Evolutionary conservation across 164 flowering plant species (phyloP).

Genomic region (Macadamia tetraphylla): DNA sequence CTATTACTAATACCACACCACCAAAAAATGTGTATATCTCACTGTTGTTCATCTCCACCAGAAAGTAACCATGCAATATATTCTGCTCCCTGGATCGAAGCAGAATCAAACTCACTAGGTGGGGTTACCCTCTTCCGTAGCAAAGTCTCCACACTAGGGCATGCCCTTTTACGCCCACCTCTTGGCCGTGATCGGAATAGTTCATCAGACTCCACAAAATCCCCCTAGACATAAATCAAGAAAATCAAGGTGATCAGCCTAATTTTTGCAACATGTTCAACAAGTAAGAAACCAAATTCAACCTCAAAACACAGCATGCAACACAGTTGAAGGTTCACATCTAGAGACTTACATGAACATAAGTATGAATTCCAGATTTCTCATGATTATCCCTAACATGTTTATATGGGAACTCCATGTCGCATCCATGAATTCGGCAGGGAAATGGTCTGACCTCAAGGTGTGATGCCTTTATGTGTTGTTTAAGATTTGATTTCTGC

Average conservation of each 20-base stretch:
- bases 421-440: constrained; percentile 61
- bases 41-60: neutral
- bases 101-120: constrained; percentile 20
- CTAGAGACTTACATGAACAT: constrained; percentile 34
- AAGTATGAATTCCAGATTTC: constrained; percentile 49
- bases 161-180: constrained; percentile 69
- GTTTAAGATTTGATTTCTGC: constrained; percentile 74
- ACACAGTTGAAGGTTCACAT: too few species aligned
- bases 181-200: constrained; percentile 49
- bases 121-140: constrained; percentile 58
- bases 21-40: neutral
- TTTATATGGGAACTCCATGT: constrained; percentile 55
- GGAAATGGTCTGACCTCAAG: constrained; percentile 45
- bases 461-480: constrained; percentile 77
- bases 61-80: constrained; percentile 30
- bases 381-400: constrained; percentile 89
- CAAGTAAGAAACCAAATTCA: neutral
- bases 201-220: constrained; percentile 55
- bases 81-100: constrained; percentile 12
- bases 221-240: constrained; percentile 36
- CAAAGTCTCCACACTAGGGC: constrained; percentile 40
- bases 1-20: too few species aligned
- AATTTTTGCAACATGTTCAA: neutral
- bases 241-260: neutral
- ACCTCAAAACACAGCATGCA: neutral